phyloP scores from a whole-genome alignment of 148 eudicot species.

The Nepenthes gracilis region DNA sequence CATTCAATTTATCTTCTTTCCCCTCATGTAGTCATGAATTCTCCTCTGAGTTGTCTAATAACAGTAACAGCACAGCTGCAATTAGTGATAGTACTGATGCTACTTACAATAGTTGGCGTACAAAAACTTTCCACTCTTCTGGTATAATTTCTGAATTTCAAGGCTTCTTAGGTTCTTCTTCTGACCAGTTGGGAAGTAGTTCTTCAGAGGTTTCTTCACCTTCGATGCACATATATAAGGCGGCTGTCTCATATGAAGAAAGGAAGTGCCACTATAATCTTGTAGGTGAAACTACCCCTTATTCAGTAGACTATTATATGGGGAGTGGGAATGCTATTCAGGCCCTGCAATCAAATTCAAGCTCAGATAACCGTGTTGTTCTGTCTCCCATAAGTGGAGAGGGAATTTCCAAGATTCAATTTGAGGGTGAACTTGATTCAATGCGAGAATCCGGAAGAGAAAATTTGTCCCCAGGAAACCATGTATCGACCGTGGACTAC shows the following conservation, averaged over 20 bases:
- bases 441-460: slow-evolving; percentile 20
- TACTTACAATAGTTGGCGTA: slow-evolving; percentile 11
- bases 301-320: slow-evolving; percentile 22
- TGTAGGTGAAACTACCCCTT: slow-evolving; percentile 18
- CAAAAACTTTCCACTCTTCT: slow-evolving; percentile 15
- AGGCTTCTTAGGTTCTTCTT: slow-evolving; percentile 21
- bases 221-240: neutral
- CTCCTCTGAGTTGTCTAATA: slow-evolving; percentile 16
- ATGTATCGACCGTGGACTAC: slow-evolving; percentile 18
- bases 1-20: slow-evolving; percentile 9
- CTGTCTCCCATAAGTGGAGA: slow-evolving; percentile 21
- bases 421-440: slow-evolving; percentile 36
- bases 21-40: slow-evolving; percentile 26
- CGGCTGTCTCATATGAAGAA: slow-evolving; percentile 14
- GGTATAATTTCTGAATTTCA: slow-evolving; percentile 20
- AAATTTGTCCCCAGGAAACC: slow-evolving; percentile 36
- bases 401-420: slow-evolving; percentile 18
- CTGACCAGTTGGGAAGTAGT: slow-evolving; percentile 15
- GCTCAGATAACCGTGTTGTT: slow-evolving; percentile 22
- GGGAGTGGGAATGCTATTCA: slow-evolving; percentile 52
- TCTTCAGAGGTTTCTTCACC: slow-evolving; percentile 12
- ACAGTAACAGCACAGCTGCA: slow-evolving; percentile 14
- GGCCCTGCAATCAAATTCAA: slow-evolving; percentile 52
- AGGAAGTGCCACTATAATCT: slow-evolving; percentile 9
- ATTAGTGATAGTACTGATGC: slow-evolving; percentile 10